Conservation (phyloP, 2,329 filamentous ascomycete species). For the Talaromyces sp. region DNA sequence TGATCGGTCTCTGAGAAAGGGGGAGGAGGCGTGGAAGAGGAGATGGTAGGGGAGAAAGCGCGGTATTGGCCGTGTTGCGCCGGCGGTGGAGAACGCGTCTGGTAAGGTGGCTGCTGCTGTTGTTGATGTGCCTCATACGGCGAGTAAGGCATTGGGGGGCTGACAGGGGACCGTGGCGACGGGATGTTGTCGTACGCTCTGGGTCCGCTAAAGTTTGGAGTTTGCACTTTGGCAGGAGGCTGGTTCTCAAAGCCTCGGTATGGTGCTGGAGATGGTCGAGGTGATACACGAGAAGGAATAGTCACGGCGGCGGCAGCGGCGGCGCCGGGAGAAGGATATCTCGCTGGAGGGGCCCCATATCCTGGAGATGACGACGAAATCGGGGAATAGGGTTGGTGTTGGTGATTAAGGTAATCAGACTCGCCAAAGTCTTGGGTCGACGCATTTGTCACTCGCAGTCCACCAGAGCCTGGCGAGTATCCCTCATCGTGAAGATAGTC, state of each 20-base stretch:
- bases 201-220: conserved; percentile 8
- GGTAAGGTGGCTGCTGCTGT: conserved; percentile 4
- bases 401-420: conserved; percentile 5
- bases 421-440: background rate
- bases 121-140: conserved; percentile 5
- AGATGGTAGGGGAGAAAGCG: conserved; percentile 3
- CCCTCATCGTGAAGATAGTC: conserved; percentile 1
- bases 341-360: background rate
- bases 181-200: conserved; percentile 4
- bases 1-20: conserved; percentile 4
- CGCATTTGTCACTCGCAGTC: background rate
- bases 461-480: conserved; percentile 2
- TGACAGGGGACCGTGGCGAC: conserved; percentile 8
- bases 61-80: background rate
- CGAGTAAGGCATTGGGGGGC: conserved; percentile 5
- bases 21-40: background rate
- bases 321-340: background rate
- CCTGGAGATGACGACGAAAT: background rate
- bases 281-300: conserved; percentile 2
- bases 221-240: conserved; percentile 2
- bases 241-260: conserved; percentile 12
- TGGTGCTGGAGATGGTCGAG: background rate
- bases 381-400: conserved; percentile 4
- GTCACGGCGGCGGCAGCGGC: background rate
- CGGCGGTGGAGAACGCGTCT: conserved; percentile 1